phyloP scores from a whole-genome alignment of 345 rosid genomes.

The Salix caprea region DNA sequence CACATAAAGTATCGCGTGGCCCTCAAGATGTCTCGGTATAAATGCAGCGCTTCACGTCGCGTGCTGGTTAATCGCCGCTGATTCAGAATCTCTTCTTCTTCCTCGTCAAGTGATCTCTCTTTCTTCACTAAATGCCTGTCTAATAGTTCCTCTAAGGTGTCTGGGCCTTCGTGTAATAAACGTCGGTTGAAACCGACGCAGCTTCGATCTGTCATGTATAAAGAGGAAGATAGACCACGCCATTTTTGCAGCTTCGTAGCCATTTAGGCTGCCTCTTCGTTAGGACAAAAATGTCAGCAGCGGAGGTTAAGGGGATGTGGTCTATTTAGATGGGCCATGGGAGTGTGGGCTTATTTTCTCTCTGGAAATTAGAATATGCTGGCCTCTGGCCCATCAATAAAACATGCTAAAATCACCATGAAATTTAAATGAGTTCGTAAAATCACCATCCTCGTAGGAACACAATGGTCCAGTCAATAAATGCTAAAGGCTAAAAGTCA shows the following conservation, averaged over 20 bases:
- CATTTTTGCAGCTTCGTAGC: constrained; percentile 43
- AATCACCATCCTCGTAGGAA: not conserved
- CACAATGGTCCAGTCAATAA: not conserved
- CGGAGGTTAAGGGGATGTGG: no score
- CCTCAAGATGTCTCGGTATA: constrained; percentile 81
- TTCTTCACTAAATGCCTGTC: constrained; percentile 70
- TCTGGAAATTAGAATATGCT: no score
- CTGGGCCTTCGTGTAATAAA: constrained; percentile 66
- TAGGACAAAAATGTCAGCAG: not conserved
- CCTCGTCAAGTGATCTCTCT: constrained; percentile 49
- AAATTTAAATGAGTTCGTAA: no score
- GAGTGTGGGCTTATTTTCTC: no score
- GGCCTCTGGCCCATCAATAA: no score
- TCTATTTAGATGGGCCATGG: no score
- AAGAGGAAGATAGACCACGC: constrained; percentile 23
- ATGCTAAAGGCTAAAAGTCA: not conserved
- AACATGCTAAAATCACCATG: no score
- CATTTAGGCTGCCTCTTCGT: constrained; percentile 15
- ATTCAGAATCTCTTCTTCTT: constrained; percentile 54
- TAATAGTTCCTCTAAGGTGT: constrained; percentile 71
- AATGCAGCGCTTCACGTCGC: constrained; percentile 67
- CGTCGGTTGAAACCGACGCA: constrained; percentile 13
- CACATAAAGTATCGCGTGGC: constrained; percentile 77
- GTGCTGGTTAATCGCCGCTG: constrained; percentile 61
- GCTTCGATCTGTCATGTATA: not conserved